phyloP scores from a whole-genome alignment of 345 rosid genomes.

The Rhizophora mangle region DNA sequence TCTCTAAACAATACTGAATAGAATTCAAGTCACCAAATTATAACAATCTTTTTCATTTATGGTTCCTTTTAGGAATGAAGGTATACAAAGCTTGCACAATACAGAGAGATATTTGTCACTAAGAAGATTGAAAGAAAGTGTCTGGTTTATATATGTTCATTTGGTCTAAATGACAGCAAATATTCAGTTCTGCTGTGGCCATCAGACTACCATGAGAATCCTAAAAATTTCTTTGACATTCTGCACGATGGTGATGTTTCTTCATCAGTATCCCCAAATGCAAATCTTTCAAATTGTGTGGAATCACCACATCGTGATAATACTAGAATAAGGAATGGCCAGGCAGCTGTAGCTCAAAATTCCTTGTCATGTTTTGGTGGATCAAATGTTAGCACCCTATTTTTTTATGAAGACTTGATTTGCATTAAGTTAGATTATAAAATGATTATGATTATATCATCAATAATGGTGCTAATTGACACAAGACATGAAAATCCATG shows the following conservation, averaged over 20 bases:
- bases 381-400: neutral
- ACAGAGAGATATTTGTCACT: neutral
- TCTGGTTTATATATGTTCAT: neutral
- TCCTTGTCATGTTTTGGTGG: neutral
- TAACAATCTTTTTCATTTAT: no score
- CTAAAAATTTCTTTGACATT: neutral
- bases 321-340: neutral
- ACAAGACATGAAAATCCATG: conserved; percentile 18
- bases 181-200: neutral
- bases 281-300: neutral
- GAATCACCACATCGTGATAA: neutral
- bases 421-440: conserved; percentile 13
- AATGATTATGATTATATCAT: conserved; percentile 14
- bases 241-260: neutral
- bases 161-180: neutral
- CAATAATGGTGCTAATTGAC: conserved; percentile 10
- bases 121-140: no score
- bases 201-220: neutral
- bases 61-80: no score
- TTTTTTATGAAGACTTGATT: neutral
- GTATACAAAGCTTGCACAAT: no score
- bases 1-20: no score
- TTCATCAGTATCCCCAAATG: neutral
- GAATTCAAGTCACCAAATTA: no score
- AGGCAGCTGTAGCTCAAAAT: neutral